phyloP scores from a whole-genome alignment of 176 grass and related monocot species.

The Musa itinerans region DNA sequence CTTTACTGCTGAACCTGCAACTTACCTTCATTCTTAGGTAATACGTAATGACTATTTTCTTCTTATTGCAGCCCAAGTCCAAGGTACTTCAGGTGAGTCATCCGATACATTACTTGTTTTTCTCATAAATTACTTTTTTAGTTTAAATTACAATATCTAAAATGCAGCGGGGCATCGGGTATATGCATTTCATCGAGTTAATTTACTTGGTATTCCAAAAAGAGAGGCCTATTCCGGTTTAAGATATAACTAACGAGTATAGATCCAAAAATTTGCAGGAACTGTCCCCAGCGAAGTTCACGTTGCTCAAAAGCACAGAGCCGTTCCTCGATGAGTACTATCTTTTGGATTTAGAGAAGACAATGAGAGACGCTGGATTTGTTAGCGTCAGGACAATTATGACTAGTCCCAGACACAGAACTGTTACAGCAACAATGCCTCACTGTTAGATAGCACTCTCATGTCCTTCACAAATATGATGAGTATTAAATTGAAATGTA shows the following conservation, averaged over 20 bases:
- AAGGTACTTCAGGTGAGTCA: conserved; percentile 71
- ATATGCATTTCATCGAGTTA: too few species aligned
- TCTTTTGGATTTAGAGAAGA: conserved; percentile 64
- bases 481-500: too few species aligned
- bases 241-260: not conserved
- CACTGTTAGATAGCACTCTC: not conserved
- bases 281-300: conserved; percentile 67
- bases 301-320: conserved; percentile 77
- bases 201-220: not conserved
- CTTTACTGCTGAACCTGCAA: not conserved
- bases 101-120: not conserved
- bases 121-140: not conserved
- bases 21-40: not conserved
- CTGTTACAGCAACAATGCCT: conserved; percentile 69
- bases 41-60: not conserved
- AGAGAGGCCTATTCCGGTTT: not conserved
- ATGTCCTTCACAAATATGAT: too few species aligned
- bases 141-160: too few species aligned
- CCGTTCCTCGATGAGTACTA: conserved; percentile 87
- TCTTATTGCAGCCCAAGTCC: conserved; percentile 48
- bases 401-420: conserved; percentile 74
- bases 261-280: conserved; percentile 32
- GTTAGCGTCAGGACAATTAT: conserved; percentile 50
- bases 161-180: not conserved
- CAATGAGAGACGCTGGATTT: conserved; percentile 45